These are phyloP conservation scores for Myxozyma melibiosi DNA, from an alignment of 805 yeast species.

Conservation along the genomic window DNA sequence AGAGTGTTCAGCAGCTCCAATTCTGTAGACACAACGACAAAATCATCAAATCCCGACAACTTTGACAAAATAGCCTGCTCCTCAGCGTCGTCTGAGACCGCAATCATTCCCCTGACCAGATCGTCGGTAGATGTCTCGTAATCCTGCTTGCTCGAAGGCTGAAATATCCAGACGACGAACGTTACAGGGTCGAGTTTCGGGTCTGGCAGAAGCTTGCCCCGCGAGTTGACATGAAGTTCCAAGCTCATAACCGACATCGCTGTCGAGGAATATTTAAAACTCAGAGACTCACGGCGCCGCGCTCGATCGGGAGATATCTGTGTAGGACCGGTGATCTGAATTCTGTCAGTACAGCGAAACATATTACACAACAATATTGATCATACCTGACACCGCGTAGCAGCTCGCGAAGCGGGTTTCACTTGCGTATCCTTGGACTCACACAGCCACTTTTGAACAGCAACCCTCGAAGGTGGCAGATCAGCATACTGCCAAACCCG, in stretches of 20 bases:
- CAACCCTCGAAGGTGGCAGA: conserved; percentile 52
- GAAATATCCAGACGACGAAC: conserved; percentile 64
- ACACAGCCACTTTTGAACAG: conserved; percentile 45
- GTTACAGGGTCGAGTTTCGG: conserved; percentile 62
- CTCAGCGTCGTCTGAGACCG: conserved; percentile 38
- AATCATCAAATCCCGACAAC: conserved; percentile 43
- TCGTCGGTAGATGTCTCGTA: conserved; percentile 1
- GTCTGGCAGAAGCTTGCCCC: conserved; percentile 59
- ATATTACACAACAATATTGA: not conserved
- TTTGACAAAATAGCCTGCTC: not conserved
- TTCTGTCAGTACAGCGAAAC: conserved; percentile 23
- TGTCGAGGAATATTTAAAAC: conserved; percentile 27
- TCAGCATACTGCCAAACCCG: conserved; percentile 45
- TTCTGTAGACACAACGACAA: conserved; percentile 57
- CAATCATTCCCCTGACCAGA: conserved; percentile 27
- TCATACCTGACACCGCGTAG: not conserved
- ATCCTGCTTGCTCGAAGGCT: conserved; percentile 11
- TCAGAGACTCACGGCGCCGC: too few relatives aligned
- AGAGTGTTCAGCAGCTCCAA: conserved; percentile 58
- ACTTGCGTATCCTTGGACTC: not conserved
- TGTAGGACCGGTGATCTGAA: conserved; percentile 31
- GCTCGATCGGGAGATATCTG: conserved; percentile 2
- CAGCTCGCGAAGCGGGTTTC: not conserved
- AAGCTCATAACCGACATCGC: conserved; percentile 59
- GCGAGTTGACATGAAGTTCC: conserved; percentile 67